Evolutionary conservation across 306 rosid species (phyloP).

Genomic region (Prunus persica): DNA sequence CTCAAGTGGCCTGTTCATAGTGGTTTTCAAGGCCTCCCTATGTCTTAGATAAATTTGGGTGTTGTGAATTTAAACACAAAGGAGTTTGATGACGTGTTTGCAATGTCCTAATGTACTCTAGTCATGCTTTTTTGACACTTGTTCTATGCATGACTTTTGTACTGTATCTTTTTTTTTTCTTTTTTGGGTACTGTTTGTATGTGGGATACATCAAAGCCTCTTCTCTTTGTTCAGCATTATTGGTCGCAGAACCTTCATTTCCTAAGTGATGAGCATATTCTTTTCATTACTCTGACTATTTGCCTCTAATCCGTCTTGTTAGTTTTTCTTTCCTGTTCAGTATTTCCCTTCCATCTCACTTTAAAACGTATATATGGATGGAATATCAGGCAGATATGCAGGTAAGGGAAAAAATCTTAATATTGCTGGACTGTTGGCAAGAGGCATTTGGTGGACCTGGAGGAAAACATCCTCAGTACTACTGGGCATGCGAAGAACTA

Average conservation of each 20-base stretch:
- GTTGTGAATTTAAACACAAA: background rate
- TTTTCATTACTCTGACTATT: background rate
- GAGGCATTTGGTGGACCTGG: slow-evolving; percentile 91
- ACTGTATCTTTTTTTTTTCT: too few species aligned
- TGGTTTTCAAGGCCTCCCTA: background rate
- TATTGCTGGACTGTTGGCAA: slow-evolving; percentile 86
- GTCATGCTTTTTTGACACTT: background rate
- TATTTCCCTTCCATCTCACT: background rate
- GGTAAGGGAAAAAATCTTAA: slow-evolving; percentile 85
- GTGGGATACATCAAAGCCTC: background rate
- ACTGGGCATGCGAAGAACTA: slow-evolving; percentile 82
- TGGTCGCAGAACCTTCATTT: background rate
- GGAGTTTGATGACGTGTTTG: background rate
- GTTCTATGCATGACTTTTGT: background rate
- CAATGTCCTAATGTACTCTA: background rate
- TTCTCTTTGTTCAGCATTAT: background rate
- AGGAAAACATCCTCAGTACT: slow-evolving; percentile 91
- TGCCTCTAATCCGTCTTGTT: background rate
- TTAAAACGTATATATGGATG: slow-evolving; percentile 19
- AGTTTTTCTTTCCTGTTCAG: background rate
- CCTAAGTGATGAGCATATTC: background rate
- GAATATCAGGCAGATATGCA: slow-evolving; percentile 83
- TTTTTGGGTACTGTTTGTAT: background rate
- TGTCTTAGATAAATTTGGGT: background rate
- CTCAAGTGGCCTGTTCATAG: background rate